These are phyloP conservation scores for Ophiostoma tasmaniense DNA, from an alignment of 2,329 filamentous ascomycete species.

Conservation along the genomic window DNA sequence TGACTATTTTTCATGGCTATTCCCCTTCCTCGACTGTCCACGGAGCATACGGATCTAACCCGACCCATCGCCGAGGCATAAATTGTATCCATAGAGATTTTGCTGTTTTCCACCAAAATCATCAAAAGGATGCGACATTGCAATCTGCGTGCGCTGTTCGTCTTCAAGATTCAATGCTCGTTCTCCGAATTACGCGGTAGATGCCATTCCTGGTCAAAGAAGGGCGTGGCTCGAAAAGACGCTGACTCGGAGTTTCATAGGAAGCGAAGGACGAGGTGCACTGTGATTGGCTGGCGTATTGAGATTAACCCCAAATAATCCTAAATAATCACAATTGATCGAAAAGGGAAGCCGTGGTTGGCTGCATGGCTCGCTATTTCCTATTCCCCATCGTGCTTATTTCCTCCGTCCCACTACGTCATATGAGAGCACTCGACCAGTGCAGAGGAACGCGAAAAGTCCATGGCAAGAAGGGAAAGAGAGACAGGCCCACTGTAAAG, in stretches of 20 bases:
- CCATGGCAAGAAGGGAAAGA: background rate
- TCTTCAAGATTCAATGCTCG: background rate
- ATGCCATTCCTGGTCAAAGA: background rate
- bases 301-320: background rate
- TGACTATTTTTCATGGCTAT: background rate
- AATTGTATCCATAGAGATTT: background rate
- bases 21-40: background rate
- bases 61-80: background rate
- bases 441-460: background rate
- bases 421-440: background rate
- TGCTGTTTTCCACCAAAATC: background rate
- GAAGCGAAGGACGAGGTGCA: background rate
- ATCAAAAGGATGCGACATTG: background rate
- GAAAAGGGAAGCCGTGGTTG: background rate
- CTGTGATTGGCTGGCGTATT: background rate
- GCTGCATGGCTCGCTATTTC: background rate
- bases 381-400: background rate
- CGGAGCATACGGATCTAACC: background rate
- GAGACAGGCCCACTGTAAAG: background rate
- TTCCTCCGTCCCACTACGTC: background rate
- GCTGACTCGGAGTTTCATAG: background rate
- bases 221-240: background rate
- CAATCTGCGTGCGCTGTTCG: background rate
- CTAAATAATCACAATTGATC: background rate
- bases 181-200: constrained; percentile 9